Conservation (phyloP, 2,329 filamentous ascomycete genomes). For the Pyrenochaeta sp. region DNA sequence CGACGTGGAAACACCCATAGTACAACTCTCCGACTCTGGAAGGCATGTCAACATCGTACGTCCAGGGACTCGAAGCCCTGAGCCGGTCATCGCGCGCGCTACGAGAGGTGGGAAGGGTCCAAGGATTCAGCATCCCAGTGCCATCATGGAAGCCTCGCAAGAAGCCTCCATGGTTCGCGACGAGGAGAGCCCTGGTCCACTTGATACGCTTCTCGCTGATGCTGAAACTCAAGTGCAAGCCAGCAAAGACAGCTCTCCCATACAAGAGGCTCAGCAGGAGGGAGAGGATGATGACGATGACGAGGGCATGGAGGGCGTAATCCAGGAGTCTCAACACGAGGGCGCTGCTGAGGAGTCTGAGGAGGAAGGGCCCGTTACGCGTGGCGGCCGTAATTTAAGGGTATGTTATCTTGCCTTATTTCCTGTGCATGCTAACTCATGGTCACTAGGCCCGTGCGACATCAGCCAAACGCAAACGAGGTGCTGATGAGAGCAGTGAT, state of each 20-base stretch:
- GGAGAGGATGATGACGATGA: conserved; percentile 43
- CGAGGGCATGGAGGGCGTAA: conserved; percentile 47
- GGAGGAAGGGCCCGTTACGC: conserved; percentile 63
- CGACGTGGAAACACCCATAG: conserved; percentile 63
- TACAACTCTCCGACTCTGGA: conserved; percentile 67
- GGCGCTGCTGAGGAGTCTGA: conserved; percentile 54
- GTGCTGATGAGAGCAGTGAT: conserved; percentile 66
- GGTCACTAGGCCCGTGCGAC: conserved; percentile 36
- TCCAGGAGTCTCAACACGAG: conserved; percentile 54
- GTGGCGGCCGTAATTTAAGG: conserved; percentile 53
- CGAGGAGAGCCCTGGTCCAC: conserved; percentile 40
- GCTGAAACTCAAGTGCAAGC: conserved; percentile 49
- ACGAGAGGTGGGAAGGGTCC: conserved; percentile 58
- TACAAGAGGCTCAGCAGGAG: conserved; percentile 43
- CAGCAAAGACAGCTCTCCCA: conserved; percentile 41
- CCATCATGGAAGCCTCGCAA: conserved; percentile 63
- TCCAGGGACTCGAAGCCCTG: conserved; percentile 61
- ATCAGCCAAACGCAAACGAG: conserved; percentile 49
- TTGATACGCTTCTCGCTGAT: conserved; percentile 43
- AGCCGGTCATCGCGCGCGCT: conserved; percentile 55
- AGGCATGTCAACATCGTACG: conserved; percentile 64
- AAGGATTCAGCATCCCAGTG: conserved; percentile 56
- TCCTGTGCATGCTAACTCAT: conserved; percentile 25
- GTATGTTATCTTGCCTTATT: conserved; percentile 16
- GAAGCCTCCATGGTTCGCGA: conserved; percentile 54